Percentiles rank a stretch among this genome's conserved stretches.
Evolutionary conservation across 2,329 filamentous ascomycete genomes (phyloP).

Genomic region (Aquanectria penicillioides): DNA sequence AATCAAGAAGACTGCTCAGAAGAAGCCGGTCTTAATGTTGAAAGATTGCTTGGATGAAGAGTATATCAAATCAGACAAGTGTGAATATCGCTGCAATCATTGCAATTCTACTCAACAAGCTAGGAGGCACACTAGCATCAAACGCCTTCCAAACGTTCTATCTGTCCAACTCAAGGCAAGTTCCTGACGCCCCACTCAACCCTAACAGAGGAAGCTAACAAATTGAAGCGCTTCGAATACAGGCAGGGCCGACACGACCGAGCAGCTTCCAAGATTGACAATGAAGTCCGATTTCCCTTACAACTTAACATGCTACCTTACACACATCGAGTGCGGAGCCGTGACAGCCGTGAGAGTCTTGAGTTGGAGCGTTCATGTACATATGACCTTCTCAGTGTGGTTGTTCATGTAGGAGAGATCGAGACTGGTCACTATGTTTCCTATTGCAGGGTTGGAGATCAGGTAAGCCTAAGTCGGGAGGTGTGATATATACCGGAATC

Average conservation of each 20-base stretch:
- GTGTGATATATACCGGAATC: too few relatives aligned
- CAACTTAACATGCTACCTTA: conserved; percentile 92
- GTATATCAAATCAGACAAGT: conserved; percentile 88
- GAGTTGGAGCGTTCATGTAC: conserved; percentile 74
- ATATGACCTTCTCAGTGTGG: conserved; percentile 89
- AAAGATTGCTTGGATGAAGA: conserved; percentile 83
- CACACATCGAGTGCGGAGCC: conserved; percentile 71
- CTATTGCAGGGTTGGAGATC: conserved; percentile 84
- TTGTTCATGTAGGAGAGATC: conserved; percentile 93
- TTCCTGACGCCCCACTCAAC: not conserved
- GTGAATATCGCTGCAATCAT: conserved; percentile 86
- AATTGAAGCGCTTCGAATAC: conserved; percentile 74
- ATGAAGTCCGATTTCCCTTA: conserved; percentile 84
- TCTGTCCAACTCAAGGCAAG: conserved; percentile 91
- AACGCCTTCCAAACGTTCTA: conserved; percentile 85
- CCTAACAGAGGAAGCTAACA: conserved; percentile 12
- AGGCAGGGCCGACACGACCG: conserved; percentile 71
- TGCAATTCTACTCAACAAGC: conserved; percentile 83
- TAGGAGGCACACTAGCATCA: conserved; percentile 84
- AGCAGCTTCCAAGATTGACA: conserved; percentile 86
- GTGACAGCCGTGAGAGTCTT: conserved; percentile 62
- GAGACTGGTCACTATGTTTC: conserved; percentile 92
- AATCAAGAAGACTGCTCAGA: conserved; percentile 62
- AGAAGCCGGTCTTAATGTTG: conserved; percentile 59
- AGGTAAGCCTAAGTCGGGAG: conserved; percentile 51